These are phyloP conservation scores for Blastocrithidia nonstop DNA, from an alignment of 208 protist genomes.

Conservation along the genomic window DNA sequence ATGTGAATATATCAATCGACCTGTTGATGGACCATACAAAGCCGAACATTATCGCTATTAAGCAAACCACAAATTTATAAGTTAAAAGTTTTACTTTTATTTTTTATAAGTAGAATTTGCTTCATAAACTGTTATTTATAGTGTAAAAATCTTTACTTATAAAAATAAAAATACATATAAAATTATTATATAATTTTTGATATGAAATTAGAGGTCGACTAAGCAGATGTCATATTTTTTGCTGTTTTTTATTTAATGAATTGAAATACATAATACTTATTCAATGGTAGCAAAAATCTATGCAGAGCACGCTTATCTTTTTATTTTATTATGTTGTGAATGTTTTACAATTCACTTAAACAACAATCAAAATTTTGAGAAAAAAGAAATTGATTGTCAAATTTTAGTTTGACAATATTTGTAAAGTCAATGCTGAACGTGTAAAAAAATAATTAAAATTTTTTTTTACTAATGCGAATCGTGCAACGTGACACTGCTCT, in stretches of 20 bases:
- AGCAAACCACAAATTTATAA: conserved; percentile 8
- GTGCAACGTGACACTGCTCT: too few relatives aligned
- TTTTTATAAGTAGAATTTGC: background rate
- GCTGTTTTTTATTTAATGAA: too few relatives aligned
- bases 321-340: too few relatives aligned
- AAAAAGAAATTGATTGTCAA: background rate
- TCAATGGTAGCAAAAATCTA: background rate
- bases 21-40: conserved; percentile 96
- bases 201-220: too few relatives aligned
- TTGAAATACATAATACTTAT: background rate
- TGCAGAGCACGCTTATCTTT: background rate
- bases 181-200: too few relatives aligned
- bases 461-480: too few relatives aligned
- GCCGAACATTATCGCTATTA: conserved; percentile 98
- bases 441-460: too few relatives aligned
- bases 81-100: background rate
- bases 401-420: too few relatives aligned
- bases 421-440: too few relatives aligned
- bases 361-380: conserved; percentile 1
- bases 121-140: background rate
- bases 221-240: too few relatives aligned
- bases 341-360: too few relatives aligned
- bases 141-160: background rate
- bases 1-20: conserved; percentile 97
- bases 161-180: background rate